phyloP scores from a whole-genome alignment of 768 basidiomycete genomes.

The Russula compacta region DNA sequence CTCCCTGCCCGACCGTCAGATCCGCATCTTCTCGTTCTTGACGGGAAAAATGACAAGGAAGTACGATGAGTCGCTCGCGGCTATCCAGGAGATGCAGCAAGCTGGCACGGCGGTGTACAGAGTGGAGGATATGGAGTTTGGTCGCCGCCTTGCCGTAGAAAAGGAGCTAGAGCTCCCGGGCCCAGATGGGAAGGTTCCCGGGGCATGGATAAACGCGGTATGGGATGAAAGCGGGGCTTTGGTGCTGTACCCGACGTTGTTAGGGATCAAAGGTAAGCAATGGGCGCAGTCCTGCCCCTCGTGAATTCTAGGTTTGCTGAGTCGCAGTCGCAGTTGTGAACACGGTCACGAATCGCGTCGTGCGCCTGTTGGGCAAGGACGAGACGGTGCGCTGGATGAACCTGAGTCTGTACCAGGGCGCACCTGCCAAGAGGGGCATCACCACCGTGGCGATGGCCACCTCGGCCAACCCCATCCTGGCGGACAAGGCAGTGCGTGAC shows the following conservation, averaged over 20 bases:
- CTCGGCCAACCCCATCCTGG: constrained; percentile 89
- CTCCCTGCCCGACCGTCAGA: constrained; percentile 87
- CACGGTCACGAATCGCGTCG: constrained; percentile 87
- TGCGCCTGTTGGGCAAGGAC: constrained; percentile 83
- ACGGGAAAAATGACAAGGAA: constrained; percentile 83
- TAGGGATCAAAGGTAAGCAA: constrained; percentile 86
- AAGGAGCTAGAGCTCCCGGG: constrained; percentile 81
- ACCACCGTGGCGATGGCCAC: constrained; percentile 92
- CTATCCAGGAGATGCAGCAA: constrained; percentile 98
- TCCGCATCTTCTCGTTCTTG: constrained; percentile 89
- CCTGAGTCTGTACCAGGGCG: constrained; percentile 85
- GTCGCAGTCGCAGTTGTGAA: constrained; percentile 64
- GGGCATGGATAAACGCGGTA: constrained; percentile 79
- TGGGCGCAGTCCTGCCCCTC: neutral
- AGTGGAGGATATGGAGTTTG: constrained; percentile 99
- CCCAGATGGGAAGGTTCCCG: constrained; percentile 61
- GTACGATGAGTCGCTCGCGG: constrained; percentile 89
- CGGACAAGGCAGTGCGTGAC: constrained; percentile 75
- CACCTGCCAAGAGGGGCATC: constrained; percentile 77
- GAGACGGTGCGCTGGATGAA: constrained; percentile 89
- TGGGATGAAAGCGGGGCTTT: constrained; percentile 99
- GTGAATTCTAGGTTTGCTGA: constrained; percentile 1
- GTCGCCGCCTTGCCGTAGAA: constrained; percentile 88
- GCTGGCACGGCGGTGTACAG: constrained; percentile 88
- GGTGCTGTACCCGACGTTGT: constrained; percentile 82